Evolutionary conservation across 331 rosid genomes (phyloP).

Genomic region (Ulmus americana): DNA sequence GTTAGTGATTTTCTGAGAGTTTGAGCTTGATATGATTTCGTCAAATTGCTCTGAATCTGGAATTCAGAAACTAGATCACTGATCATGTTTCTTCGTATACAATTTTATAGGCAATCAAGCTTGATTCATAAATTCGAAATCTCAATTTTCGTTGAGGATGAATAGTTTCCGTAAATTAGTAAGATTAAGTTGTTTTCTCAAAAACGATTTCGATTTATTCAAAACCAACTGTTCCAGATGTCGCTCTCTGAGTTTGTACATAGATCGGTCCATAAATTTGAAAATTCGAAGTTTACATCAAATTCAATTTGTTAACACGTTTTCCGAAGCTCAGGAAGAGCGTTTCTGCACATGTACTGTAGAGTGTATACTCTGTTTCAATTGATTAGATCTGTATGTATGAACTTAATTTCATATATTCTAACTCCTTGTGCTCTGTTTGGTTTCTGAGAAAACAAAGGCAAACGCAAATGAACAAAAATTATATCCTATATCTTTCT

Average conservation of each 20-base stretch:
- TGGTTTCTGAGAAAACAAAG: conserved; percentile 4
- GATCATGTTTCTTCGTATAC: not conserved
- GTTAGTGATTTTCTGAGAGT: conserved; percentile 7
- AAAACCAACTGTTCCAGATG: not conserved
- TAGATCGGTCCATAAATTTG: not conserved
- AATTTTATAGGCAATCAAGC: not conserved
- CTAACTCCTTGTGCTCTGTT: not conserved
- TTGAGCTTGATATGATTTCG: conserved; percentile 5
- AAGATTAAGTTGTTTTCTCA: not conserved
- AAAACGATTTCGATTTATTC: conserved; percentile 2
- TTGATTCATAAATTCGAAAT: not conserved
- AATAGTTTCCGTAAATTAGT: not conserved
- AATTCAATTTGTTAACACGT: not conserved
- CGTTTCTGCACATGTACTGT: conserved; percentile 6
- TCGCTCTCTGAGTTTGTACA: not conserved
- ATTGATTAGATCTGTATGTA: not conserved
- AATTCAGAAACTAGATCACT: not conserved
- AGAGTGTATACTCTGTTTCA: conserved; percentile 6
- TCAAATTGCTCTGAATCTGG: not conserved
- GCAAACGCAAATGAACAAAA: not conserved
- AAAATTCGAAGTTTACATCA: not conserved
- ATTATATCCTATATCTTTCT: not conserved
- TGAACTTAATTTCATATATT: not conserved
- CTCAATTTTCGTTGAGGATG: not conserved
- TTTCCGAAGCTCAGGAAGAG: not conserved